A percentile compares a stretch with the other conserved stretches of the same genome.
Conservation (phyloP, 2,329 filamentous ascomycete species). For the Chaetoscypha palmicola region DNA sequence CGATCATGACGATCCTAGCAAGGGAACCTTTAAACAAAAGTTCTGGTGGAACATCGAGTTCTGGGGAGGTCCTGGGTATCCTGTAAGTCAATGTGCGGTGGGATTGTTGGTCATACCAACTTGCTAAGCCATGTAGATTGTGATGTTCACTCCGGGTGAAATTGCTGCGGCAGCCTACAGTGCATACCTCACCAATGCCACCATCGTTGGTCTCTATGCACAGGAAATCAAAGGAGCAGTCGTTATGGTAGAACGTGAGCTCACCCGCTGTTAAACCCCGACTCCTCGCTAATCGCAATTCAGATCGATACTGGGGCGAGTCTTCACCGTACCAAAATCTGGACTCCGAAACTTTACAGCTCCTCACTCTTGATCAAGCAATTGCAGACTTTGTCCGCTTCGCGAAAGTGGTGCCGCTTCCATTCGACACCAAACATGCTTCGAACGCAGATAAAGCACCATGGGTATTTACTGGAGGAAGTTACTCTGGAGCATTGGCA, state of each 20-base stretch:
- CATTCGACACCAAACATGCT: conserved; percentile 42
- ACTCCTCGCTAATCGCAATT: background rate
- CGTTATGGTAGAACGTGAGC: conserved; percentile 47
- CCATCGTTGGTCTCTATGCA: conserved; percentile 44
- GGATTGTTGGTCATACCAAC: no score
- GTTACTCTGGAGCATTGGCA: conserved; percentile 48
- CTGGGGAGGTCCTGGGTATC: conserved; percentile 48
- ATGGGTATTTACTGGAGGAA: conserved; percentile 50
- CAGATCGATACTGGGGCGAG: conserved; percentile 51
- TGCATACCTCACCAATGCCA: conserved; percentile 43
- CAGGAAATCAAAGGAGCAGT: conserved; percentile 47
- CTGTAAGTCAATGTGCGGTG: conserved; percentile 32
- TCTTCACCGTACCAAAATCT: conserved; percentile 46
- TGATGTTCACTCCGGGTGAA: conserved; percentile 49
- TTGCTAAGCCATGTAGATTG: conserved; percentile 30
- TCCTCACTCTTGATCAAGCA: conserved; percentile 38
- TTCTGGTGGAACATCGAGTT: conserved; percentile 46
- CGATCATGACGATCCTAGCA: conserved; percentile 48
- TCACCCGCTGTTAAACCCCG: background rate
- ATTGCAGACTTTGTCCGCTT: conserved; percentile 49
- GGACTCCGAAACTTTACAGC: conserved; percentile 42
- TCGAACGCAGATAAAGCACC: conserved; percentile 47
- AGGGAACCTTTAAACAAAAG: conserved; percentile 48
- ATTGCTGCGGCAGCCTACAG: conserved; percentile 38
- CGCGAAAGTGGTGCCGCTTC: conserved; percentile 44